A percentile compares a stretch with the other conserved stretches of the same genome.
Evolutionary conservation across 805 yeast species (phyloP).

Genomic region (Sugiyamaella floridensis): DNA sequence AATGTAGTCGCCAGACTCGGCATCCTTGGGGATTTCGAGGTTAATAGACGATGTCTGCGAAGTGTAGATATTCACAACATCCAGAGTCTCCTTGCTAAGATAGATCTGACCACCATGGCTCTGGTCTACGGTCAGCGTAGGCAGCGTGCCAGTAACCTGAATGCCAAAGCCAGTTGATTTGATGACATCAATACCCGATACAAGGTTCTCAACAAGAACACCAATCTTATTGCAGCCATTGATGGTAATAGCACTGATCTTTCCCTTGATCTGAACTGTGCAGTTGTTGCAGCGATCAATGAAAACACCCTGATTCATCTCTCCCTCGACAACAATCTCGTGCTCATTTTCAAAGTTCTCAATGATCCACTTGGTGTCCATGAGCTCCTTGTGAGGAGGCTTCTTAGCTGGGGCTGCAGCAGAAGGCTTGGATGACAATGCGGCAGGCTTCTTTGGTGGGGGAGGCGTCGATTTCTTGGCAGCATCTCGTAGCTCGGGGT

Average conservation of each 20-base stretch:
- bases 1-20: constrained; percentile 50
- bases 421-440: constrained; percentile 37
- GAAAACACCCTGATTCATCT: constrained; percentile 80
- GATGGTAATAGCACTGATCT: constrained; percentile 80
- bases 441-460: constrained; percentile 77
- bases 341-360: constrained; percentile 64
- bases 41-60: constrained; percentile 82
- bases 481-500: constrained; percentile 66
- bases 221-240: constrained; percentile 68
- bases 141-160: constrained; percentile 76
- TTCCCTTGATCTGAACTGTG: constrained; percentile 80
- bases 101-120: constrained; percentile 80
- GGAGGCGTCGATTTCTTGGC: constrained; percentile 50
- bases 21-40: constrained; percentile 68
- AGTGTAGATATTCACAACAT: constrained; percentile 64
- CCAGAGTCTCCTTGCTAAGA: constrained; percentile 62
- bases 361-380: constrained; percentile 84
- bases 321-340: constrained; percentile 68
- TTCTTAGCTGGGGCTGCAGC: constrained; percentile 31
- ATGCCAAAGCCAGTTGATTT: constrained; percentile 75
- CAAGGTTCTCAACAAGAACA: constrained; percentile 73
- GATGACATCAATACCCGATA: constrained; percentile 83
- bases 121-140: constrained; percentile 82
- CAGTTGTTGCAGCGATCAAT: constrained; percentile 72
- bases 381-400: constrained; percentile 59